Percentiles rank a stretch among this genome's conserved stretches.
These are phyloP conservation scores for Penicillium sp. DNA, from an alignment of 2,329 filamentous ascomycete genomes.

Conservation along the genomic window DNA sequence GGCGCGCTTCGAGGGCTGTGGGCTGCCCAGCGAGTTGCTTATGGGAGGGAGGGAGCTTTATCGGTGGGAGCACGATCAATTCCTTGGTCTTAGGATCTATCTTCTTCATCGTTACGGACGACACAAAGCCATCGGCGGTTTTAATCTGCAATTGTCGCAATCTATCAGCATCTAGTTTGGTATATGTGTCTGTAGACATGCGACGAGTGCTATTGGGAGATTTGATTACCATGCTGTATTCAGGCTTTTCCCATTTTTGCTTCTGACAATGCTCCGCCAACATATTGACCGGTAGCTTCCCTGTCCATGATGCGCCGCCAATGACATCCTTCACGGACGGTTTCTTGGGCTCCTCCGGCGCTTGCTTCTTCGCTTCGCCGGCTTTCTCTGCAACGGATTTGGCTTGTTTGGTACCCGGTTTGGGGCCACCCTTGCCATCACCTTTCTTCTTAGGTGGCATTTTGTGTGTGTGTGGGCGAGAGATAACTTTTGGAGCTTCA, in stretches of 20 bases:
- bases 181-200: background rate
- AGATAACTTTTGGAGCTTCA: conserved; percentile 13
- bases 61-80: conserved; percentile 63
- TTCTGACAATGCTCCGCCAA: conserved; percentile 92
- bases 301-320: conserved; percentile 91
- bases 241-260: conserved; percentile 88
- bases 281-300: conserved; percentile 87
- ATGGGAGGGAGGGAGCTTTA: conserved; percentile 68
- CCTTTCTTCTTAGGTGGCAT: conserved; percentile 39
- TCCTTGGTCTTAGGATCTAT: conserved; percentile 75
- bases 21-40: conserved; percentile 66
- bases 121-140: conserved; percentile 64
- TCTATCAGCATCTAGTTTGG: conserved; percentile 12
- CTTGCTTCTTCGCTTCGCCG: conserved; percentile 26
- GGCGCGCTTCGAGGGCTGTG: conserved; percentile 78
- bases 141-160: conserved; percentile 45
- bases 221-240: conserved; percentile 64
- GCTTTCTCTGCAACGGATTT: conserved; percentile 33
- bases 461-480: conserved; percentile 8
- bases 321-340: conserved; percentile 67
- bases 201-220: background rate
- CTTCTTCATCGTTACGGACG: conserved; percentile 66
- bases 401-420: conserved; percentile 35
- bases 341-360: conserved; percentile 46
- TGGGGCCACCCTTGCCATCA: conserved; percentile 32